Conservation (phyloP, 345 rosid species). For the Melaleuca alternifolia region DNA sequence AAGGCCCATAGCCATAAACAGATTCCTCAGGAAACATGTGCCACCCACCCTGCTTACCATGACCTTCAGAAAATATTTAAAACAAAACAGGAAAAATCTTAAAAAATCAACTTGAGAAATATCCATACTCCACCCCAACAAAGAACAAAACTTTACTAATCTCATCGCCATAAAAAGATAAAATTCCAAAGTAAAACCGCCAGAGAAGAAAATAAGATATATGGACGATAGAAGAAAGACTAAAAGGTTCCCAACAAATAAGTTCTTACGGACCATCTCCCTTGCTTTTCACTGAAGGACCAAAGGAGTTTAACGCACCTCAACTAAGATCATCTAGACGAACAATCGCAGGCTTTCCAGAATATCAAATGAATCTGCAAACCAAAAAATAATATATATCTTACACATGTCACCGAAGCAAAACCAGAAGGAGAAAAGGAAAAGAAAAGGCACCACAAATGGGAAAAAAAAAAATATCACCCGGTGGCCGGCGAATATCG, state of each 20-base stretch:
- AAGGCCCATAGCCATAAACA: constrained; percentile 49
- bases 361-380: neutral
- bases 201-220: neutral
- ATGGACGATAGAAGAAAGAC: neutral
- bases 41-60: constrained; percentile 86
- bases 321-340: neutral
- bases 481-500: constrained; percentile 77
- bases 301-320: neutral
- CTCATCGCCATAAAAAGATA: neutral
- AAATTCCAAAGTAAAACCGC: neutral
- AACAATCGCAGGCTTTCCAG: neutral
- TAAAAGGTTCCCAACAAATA: neutral
- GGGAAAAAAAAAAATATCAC: constrained; percentile 10
- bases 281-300: neutral
- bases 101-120: constrained; percentile 16
- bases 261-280: neutral
- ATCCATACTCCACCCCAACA: neutral
- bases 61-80: constrained; percentile 52
- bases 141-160: neutral
- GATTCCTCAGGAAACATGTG: constrained; percentile 56
- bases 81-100: constrained; percentile 8
- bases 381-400: neutral
- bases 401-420: neutral
- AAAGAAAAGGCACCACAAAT: neutral
- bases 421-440: neutral